phyloP scores from a whole-genome alignment of 1,284 basidiomycete species.

The Sanghuangporus weigelae region DNA sequence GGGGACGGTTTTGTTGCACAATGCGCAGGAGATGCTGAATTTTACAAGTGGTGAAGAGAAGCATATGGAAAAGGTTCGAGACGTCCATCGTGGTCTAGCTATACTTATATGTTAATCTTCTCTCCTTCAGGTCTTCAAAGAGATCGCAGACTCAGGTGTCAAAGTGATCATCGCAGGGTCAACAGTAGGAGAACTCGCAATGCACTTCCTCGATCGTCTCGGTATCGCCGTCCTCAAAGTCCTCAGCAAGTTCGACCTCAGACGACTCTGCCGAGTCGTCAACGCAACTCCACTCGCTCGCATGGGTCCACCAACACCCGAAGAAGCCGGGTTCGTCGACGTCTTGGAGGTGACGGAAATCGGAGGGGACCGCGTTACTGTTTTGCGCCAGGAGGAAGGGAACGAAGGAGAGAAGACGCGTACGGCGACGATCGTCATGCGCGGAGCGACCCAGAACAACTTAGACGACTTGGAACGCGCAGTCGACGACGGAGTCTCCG shows the following conservation, averaged over 20 bases:
- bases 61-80: constrained; percentile 82
- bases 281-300: constrained; percentile 96
- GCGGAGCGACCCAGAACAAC: constrained; percentile 94
- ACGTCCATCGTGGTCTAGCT: neutral
- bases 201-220: constrained; percentile 95
- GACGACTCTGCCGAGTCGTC: constrained; percentile 90
- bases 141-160: constrained; percentile 95
- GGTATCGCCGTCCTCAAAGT: constrained; percentile 96
- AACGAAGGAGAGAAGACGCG: constrained; percentile 71
- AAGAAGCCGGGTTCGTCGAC: constrained; percentile 94
- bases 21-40: constrained; percentile 93
- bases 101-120: neutral
- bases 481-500: constrained; percentile 96
- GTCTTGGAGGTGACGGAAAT: constrained; percentile 95
- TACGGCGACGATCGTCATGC: constrained; percentile 91
- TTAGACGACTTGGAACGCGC: constrained; percentile 96
- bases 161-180: constrained; percentile 93
- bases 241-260: constrained; percentile 96
- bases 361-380: constrained; percentile 96
- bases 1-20: constrained; percentile 96
- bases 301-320: constrained; percentile 91
- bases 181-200: constrained; percentile 89
- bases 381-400: constrained; percentile 79
- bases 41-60: constrained; percentile 96
- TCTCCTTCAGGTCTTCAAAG: constrained; percentile 78